Conservation (phyloP, 2,329 filamentous ascomycete genomes). For the Westerdykella sp. region DNA sequence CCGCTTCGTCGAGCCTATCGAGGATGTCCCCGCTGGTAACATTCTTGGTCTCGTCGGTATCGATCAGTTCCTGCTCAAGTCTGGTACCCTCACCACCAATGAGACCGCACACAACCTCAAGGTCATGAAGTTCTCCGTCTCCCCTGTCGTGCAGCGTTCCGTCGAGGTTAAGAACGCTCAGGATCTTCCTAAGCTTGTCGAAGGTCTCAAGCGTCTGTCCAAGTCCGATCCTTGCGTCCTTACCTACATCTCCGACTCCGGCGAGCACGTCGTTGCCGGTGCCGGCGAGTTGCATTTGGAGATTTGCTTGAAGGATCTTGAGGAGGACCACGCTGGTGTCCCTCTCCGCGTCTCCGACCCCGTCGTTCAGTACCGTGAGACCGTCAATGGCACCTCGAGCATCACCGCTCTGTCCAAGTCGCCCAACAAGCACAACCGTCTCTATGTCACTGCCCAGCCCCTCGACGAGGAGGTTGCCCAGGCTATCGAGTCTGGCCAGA, state of each 20-base stretch:
- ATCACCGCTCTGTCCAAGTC: slow-evolving; percentile 99
- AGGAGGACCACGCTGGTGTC: slow-evolving; percentile 98
- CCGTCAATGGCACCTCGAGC: slow-evolving; percentile 74
- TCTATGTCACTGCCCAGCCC: slow-evolving; percentile 90
- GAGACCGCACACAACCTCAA: slow-evolving; percentile 99
- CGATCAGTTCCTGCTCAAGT: slow-evolving; percentile 99
- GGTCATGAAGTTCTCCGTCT: slow-evolving; percentile 99
- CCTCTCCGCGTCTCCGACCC: slow-evolving; percentile 97
- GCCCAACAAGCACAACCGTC: slow-evolving; percentile 99
- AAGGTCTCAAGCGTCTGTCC: slow-evolving; percentile 99
- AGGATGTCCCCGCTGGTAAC: slow-evolving; percentile 98
- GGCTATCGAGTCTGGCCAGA: slow-evolving; percentile 88
- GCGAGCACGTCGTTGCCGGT: slow-evolving; percentile 98
- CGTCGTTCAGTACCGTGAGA: slow-evolving; percentile 98
- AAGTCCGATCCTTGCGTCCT: slow-evolving; percentile 99
- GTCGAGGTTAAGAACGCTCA: slow-evolving; percentile 99
- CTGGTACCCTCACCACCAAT: slow-evolving; percentile 94
- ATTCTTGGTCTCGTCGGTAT: slow-evolving; percentile 99
- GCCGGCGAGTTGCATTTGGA: slow-evolving; percentile 99
- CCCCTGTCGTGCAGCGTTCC: slow-evolving; percentile 95
- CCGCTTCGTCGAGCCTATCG: slow-evolving; percentile 96
- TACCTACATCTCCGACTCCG: slow-evolving; percentile 80
- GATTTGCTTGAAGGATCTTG: slow-evolving; percentile 99
- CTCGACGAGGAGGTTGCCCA: slow-evolving; percentile 84
- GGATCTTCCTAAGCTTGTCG: slow-evolving; percentile 98